Percentiles rank a stretch among this genome's conserved stretches.
These are phyloP conservation scores for Diplodia seriata DNA, from an alignment of 2,329 filamentous ascomycete species.

Conservation along the genomic window DNA sequence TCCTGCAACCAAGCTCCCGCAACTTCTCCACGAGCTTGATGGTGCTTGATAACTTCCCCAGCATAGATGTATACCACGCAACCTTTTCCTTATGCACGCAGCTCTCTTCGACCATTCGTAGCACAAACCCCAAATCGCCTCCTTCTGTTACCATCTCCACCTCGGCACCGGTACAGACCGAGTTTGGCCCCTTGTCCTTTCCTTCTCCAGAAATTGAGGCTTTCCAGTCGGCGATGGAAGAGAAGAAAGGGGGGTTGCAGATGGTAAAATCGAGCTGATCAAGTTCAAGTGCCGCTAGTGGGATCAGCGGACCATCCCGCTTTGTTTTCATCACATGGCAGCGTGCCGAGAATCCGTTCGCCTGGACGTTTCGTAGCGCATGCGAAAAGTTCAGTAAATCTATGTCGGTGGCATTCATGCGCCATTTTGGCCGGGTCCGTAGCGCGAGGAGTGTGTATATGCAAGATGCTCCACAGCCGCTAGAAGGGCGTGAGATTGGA, in stretches of 20 bases:
- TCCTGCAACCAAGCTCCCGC: slow-evolving; percentile 57
- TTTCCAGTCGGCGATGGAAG: slow-evolving; percentile 72
- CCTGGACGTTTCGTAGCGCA: slow-evolving; percentile 70
- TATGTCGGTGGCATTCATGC: slow-evolving; percentile 66
- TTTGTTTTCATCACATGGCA: slow-evolving; percentile 69
- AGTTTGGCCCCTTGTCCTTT: slow-evolving; percentile 73
- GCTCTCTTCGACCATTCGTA: slow-evolving; percentile 74
- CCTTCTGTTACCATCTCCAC: slow-evolving; percentile 86
- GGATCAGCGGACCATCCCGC: slow-evolving; percentile 65
- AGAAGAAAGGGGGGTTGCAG: slow-evolving; percentile 95
- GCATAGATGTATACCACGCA: slow-evolving; percentile 89
- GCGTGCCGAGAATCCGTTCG: slow-evolving; percentile 69
- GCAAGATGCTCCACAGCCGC: slow-evolving; percentile 85
- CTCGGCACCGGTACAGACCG: slow-evolving; percentile 76
- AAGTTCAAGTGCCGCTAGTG: slow-evolving; percentile 61
- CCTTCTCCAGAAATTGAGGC: slow-evolving; percentile 62
- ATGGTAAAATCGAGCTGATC: slow-evolving; percentile 78
- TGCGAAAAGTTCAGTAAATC: slow-evolving; percentile 72
- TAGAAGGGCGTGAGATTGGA: slow-evolving; percentile 38
- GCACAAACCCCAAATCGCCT: slow-evolving; percentile 78
- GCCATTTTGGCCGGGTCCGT: slow-evolving; percentile 70
- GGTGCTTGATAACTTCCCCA: slow-evolving; percentile 78
- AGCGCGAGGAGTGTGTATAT: slow-evolving; percentile 90
- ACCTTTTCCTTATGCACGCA: background rate
- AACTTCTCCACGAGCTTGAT: slow-evolving; percentile 66